phyloP scores from a whole-genome alignment of 2,329 filamentous ascomycete genomes.

The Fusarium aywerte region DNA sequence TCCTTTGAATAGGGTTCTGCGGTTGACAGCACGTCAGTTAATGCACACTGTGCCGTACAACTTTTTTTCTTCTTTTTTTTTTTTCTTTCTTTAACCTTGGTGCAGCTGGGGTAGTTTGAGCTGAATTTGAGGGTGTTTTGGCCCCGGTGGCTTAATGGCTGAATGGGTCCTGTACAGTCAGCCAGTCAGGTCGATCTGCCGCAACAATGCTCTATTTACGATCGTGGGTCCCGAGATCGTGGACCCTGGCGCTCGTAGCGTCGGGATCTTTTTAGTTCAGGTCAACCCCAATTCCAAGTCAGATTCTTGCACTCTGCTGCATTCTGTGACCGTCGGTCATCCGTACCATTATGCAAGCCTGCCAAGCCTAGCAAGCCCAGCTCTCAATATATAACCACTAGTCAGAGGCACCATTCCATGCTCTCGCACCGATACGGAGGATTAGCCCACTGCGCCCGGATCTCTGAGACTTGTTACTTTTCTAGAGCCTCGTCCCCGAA shows the following conservation, averaged over 20 bases:
- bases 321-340: background rate
- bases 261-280: conserved; percentile 30
- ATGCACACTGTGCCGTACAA: background rate
- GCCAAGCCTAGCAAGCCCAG: background rate
- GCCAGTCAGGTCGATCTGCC: conserved; percentile 29
- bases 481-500: conserved; percentile 11
- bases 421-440: conserved; percentile 20
- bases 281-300: conserved; percentile 5
- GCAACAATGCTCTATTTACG: conserved; percentile 26
- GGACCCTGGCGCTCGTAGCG: conserved; percentile 43
- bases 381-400: conserved; percentile 13
- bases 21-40: background rate
- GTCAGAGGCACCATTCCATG: conserved; percentile 19
- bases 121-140: background rate
- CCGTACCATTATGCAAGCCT: background rate
- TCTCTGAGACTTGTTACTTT: conserved; percentile 16
- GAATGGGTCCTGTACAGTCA: background rate
- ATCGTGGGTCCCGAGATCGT: conserved; percentile 42
- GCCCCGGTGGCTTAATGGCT: background rate
- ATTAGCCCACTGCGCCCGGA: conserved; percentile 2
- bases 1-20: background rate
- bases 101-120: conserved; percentile 1
- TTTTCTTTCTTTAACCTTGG: background rate
- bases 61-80: background rate
- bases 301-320: background rate